These are phyloP conservation scores for Peronosclerospora sorghi DNA, from an alignment of 352 stramenopile genomes.

Conservation along the genomic window DNA sequence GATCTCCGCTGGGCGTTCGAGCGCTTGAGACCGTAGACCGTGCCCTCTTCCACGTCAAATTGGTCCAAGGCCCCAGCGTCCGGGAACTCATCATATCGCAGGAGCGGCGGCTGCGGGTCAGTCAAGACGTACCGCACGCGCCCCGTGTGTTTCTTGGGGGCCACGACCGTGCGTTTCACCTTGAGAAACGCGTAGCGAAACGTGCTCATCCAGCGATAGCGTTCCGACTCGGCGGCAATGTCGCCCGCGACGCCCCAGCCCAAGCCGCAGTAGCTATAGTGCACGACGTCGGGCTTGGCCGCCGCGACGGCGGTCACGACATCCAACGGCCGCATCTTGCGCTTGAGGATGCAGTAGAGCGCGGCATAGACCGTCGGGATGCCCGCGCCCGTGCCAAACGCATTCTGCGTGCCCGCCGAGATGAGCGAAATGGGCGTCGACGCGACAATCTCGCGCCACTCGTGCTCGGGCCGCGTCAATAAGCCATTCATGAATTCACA, in stretches of 20 bases:
- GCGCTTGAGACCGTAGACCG: constrained; percentile 54
- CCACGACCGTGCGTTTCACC: constrained; percentile 46
- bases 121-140: constrained; percentile 56
- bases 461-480: constrained; percentile 52
- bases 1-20: constrained; percentile 49
- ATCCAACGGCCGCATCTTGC: constrained; percentile 69
- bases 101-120: constrained; percentile 46
- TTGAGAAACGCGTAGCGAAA: constrained; percentile 69
- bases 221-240: constrained; percentile 66
- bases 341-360: constrained; percentile 77
- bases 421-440: constrained; percentile 74
- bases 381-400: constrained; percentile 60
- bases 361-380: constrained; percentile 57
- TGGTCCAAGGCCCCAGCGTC: constrained; percentile 67
- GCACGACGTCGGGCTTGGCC: constrained; percentile 47
- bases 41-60: constrained; percentile 76
- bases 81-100: constrained; percentile 66
- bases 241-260: constrained; percentile 68
- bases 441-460: constrained; percentile 74
- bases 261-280: constrained; percentile 78
- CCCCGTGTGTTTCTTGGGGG: constrained; percentile 56
- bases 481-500: constrained; percentile 81
- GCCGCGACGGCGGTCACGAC: constrained; percentile 55
- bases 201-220: constrained; percentile 71
- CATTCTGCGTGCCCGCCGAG: constrained; percentile 72